Evolutionary conservation across 352 stramenopile genomes (phyloP), one percentile per base, ranked within the genome.

Genomic region (Pythium myriotylum): DNA sequence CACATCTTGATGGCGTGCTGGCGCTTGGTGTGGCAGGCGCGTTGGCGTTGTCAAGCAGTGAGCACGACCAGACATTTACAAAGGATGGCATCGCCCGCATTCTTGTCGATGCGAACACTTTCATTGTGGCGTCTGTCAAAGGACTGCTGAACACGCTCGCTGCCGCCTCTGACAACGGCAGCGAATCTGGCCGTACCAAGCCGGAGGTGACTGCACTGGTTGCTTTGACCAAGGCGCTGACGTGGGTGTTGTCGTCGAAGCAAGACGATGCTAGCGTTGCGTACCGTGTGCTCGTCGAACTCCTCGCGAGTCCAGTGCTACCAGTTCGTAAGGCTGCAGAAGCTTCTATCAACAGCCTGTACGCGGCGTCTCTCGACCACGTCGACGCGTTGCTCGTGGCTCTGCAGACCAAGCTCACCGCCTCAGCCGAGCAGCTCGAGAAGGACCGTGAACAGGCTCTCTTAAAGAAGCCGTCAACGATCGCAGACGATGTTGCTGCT

Each of bases 1-100:
- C 73, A 3, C 87, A 92, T 56, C 54, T 92, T n/a, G 85, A 94
- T 39, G 87, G 85, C 14, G 65, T 95, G 29, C 63, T 95, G 2
- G 81, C 87, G 16, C 52, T 94, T 58, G 72, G 73, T 10, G 56
- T 93, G 10, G 82, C 80, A 19, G 84, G 82, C 24, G 66, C 65
- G 22, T 76, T 92, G 33, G 79, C 81, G 20, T 74, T 84, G 35
- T 70, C 72, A 2, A 87, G 62, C 56, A 90, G 76, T 20, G 76
- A 71, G 16, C 75, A 91, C 54, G 82, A 89, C 48, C 72, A 73
- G n/a, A 51, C 59, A 12, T 81, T 93, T 68, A 72, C 73, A 0
- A 70, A 78, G 33, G 78, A 84, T 58, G 73, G 73, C 27, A 61
- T 93, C 24, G 70, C 64, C 1, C 59, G 74, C 4, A 42, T 89